Evolutionary conservation across 2,329 filamentous ascomycete genomes (phyloP).

Genomic region (Penicillium digitatum): DNA sequence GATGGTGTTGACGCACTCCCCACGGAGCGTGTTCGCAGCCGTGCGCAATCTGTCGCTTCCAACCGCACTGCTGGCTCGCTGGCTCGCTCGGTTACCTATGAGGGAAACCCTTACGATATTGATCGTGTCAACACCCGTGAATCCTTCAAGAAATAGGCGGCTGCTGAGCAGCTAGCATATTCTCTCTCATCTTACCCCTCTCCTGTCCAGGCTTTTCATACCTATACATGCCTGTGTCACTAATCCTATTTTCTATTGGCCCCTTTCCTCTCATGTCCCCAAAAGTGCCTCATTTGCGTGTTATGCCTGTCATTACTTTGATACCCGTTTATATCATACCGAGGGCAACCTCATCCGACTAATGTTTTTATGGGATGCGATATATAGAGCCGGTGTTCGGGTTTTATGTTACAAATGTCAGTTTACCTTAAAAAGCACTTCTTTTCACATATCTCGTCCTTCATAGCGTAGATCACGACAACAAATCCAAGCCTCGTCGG

Average conservation of each 20-base stretch:
- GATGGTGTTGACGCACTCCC: slow-evolving; percentile 20
- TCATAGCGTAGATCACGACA: neutral
- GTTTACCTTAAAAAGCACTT: neutral
- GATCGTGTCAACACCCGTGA: slow-evolving; percentile 44
- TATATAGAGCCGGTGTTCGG: slow-evolving; percentile 1
- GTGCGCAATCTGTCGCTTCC: slow-evolving; percentile 27
- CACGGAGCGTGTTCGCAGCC: slow-evolving; percentile 26
- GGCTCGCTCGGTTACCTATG: slow-evolving; percentile 33
- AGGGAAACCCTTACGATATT: slow-evolving; percentile 45
- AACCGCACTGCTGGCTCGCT: slow-evolving; percentile 23
- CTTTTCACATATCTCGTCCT: neutral
- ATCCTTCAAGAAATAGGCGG: slow-evolving; percentile 28
- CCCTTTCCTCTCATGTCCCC: neutral
- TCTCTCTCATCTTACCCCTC: neutral
- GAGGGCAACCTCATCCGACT: neutral
- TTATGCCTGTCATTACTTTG: slow-evolving; percentile 1
- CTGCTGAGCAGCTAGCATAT: neutral
- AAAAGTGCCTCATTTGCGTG: neutral
- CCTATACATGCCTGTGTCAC: neutral
- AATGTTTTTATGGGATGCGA: slow-evolving; percentile 6
- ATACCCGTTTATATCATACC: slow-evolving; percentile 6
- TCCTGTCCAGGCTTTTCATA: neutral
- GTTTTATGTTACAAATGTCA: neutral
- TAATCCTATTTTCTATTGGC: slow-evolving; percentile 8
- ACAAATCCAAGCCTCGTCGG: neutral